Evolutionary conservation across 2,329 filamentous ascomycete genomes (phyloP).

Genomic region (Cladophialophora bantiana): DNA sequence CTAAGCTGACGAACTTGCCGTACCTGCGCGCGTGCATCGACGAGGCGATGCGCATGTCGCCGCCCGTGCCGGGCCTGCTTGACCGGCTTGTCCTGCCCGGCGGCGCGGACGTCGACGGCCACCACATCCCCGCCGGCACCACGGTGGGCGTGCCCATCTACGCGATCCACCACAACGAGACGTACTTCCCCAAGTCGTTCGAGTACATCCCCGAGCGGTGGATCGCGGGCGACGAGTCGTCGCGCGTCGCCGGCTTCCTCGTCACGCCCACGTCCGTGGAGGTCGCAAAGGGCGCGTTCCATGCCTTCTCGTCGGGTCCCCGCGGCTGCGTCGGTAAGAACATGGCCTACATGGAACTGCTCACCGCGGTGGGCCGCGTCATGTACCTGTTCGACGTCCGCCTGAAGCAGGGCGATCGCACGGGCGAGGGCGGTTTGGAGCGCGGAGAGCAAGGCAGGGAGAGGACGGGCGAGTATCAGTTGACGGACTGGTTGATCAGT

Average conservation of each 20-base stretch:
- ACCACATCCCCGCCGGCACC: constrained; percentile 44
- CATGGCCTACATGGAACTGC: constrained; percentile 44
- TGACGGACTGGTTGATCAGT: constrained; percentile 27
- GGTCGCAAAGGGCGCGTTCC: constrained; percentile 39
- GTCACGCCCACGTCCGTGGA: constrained; percentile 28
- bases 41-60: constrained; percentile 47
- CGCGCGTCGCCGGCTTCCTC: constrained; percentile 10
- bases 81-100: constrained; percentile 44
- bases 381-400: constrained; percentile 32
- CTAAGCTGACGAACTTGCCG: constrained; percentile 45
- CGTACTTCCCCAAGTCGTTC: constrained; percentile 45
- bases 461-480: constrained; percentile 26
- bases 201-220: constrained; percentile 48
- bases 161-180: constrained; percentile 45
- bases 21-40: constrained; percentile 56
- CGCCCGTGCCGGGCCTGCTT: constrained; percentile 42
- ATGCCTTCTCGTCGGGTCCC: constrained; percentile 46
- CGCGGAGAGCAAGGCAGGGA: constrained; percentile 15
- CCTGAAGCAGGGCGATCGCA: constrained; percentile 23
- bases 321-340: constrained; percentile 45
- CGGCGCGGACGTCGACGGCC: constrained; percentile 45
- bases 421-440: constrained; percentile 20
- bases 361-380: constrained; percentile 24
- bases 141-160: constrained; percentile 46
- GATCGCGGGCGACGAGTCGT: constrained; percentile 38